These are phyloP conservation scores for Mycena alexandri DNA, from an alignment of 768 basidiomycete genomes.

Conservation along the genomic window DNA sequence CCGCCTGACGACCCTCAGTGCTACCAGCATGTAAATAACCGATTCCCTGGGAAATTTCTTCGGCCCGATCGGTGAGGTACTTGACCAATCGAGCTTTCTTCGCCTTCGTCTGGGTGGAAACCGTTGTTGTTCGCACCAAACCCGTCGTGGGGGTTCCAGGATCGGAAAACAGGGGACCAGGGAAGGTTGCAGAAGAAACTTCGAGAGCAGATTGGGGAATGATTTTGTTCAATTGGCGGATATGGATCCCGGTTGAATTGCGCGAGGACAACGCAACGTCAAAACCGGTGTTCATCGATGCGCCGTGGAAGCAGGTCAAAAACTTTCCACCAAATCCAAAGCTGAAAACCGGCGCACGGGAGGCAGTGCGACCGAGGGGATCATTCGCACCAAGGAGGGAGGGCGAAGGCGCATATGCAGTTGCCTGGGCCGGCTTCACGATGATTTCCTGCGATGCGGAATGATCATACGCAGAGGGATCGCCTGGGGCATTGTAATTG, in stretches of 20 bases:
- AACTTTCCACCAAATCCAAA: conserved; percentile 97
- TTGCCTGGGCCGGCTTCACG: conserved; percentile 54
- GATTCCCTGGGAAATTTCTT: conserved; percentile 83
- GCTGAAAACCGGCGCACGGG: conserved; percentile 82
- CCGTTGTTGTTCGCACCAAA: conserved; percentile 75
- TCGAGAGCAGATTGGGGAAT: conserved; percentile 76
- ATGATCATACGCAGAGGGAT: conserved; percentile 37
- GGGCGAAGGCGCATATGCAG: conserved; percentile 86
- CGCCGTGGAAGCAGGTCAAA: conserved; percentile 88
- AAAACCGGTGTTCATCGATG: conserved; percentile 77
- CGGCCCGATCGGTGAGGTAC: conserved; percentile 81
- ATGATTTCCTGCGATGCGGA: conserved; percentile 49
- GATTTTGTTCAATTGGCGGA: conserved; percentile 76
- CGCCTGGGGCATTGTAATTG: conserved; percentile 37
- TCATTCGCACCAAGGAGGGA: conserved; percentile 87
- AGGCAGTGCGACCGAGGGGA: conserved; percentile 79
- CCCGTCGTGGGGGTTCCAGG: conserved; percentile 72
- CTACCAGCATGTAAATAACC: conserved; percentile 72
- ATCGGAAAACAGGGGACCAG: conserved; percentile 90
- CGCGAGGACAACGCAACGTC: conserved; percentile 82
- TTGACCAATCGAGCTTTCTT: conserved; percentile 85
- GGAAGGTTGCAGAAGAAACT: conserved; percentile 70
- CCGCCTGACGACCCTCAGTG: conserved; percentile 68
- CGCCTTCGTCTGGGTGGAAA: conserved; percentile 75
- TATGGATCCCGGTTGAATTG: conserved; percentile 74